Conservation (phyloP, 2,329 filamentous ascomycete species). For the Nigrospora sphaerica region DNA sequence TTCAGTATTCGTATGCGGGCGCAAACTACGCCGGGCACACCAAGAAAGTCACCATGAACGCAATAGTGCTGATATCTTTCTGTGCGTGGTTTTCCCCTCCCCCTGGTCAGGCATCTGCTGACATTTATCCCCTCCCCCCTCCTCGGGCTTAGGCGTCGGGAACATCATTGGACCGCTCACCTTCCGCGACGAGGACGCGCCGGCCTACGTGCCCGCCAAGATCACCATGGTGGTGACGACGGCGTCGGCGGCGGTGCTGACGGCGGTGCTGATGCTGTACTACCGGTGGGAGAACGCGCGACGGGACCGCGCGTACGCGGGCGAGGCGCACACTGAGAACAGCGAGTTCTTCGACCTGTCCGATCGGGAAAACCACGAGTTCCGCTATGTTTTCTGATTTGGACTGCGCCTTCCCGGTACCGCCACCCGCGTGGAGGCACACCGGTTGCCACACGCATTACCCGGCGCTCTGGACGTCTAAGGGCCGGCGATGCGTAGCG, state of each 20-base stretch:
- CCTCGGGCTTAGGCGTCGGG: background rate
- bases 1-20: constrained; percentile 1
- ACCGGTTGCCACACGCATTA: no score
- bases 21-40: constrained; percentile 2
- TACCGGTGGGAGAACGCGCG: constrained; percentile 8
- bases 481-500: no score
- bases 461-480: no score
- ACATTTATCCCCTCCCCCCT: no score
- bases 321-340: constrained; percentile 1
- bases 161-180: constrained; percentile 44
- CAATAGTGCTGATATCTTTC: background rate
- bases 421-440: no score
- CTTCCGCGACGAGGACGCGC: constrained; percentile 44
- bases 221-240: constrained; percentile 44
- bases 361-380: constrained; percentile 6
- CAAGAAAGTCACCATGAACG: constrained; percentile 3
- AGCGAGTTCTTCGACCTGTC: constrained; percentile 5
- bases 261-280: constrained; percentile 15
- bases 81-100: background rate
- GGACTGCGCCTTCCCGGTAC: no score
- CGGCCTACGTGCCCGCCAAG: constrained; percentile 45
- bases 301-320: constrained; percentile 1
- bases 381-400: constrained; percentile 5
- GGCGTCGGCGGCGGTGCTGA: constrained; percentile 2
- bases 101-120: no score